Percentiles rank a stretch among this genome's conserved stretches.
These are phyloP conservation scores for Pleurotus tuoliensis DNA, from an alignment of 768 basidiomycete species.

Conservation along the genomic window DNA sequence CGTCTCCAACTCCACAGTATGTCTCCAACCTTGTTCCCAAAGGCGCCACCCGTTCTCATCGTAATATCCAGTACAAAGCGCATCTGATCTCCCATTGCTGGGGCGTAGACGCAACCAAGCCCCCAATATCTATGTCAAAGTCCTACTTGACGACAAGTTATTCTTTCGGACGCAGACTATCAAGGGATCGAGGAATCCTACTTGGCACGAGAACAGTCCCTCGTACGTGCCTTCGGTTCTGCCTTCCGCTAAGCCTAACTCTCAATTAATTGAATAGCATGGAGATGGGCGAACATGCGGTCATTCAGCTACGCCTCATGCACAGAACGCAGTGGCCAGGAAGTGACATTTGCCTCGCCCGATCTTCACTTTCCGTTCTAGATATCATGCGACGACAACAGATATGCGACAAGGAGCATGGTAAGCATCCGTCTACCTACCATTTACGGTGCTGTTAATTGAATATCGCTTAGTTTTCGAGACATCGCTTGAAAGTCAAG, in stretches of 20 bases:
- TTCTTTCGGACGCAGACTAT: not conserved
- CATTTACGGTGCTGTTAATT: not conserved
- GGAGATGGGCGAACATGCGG: too few species aligned
- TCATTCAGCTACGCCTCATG: not conserved
- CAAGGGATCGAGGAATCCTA: not conserved
- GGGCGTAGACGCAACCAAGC: not conserved
- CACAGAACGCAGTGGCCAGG: not conserved
- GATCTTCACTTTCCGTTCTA: too few species aligned
- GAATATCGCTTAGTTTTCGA: not conserved
- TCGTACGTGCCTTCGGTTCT: not conserved
- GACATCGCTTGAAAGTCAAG: not conserved
- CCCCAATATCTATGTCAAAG: not conserved
- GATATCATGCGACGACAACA: not conserved
- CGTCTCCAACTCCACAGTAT: not conserved
- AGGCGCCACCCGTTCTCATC: not conserved
- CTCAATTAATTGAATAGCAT: not conserved
- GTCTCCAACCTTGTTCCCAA: not conserved
- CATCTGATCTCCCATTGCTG: not conserved
- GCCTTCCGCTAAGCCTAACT: not conserved
- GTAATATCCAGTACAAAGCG: not conserved
- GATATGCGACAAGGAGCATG: constrained; percentile 2
- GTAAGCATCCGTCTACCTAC: not conserved
- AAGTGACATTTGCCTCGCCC: not conserved
- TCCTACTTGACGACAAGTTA: not conserved
- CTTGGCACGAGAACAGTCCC: constrained; percentile 4